Evolutionary conservation across 192 early-diverging fungal genomes (phyloP), one percentile per base, ranked within the genome.

Genomic region (Coemansia sp.): DNA sequence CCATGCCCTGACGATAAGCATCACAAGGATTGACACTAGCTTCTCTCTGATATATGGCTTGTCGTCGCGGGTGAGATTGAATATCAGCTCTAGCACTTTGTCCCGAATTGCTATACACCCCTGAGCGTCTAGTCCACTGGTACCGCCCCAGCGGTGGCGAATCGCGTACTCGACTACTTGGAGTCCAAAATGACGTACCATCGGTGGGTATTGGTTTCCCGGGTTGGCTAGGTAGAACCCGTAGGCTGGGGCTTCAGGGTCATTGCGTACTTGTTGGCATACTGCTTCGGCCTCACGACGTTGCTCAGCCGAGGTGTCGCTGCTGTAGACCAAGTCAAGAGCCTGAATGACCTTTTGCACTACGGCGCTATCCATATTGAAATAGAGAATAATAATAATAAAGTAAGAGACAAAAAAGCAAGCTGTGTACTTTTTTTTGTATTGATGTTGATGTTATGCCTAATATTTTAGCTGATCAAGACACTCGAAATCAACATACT

Each of bases 161-260:
- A 78, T 46, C 31, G 76, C 55, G 53, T 83, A 66, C 52, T 83
- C 80, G 7, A 83, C 18, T n/a, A 78, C 67, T 49, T 78, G 80
- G 0, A 83, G 66, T 18, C 81, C 81, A 75, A 78, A 83, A 62
- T 83, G 76, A 7, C 73, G 72, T 9, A 69, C 70, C 55, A 57
- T 49, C 13, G 76, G 20, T 3, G 63, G 16, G 34, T 69, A 61
- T 61, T 62, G 69, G 53, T 63, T 61, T 20, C 36, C n/a, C 3
- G 12, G 10, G 9, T 43, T 41, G 15, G 73, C 69, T 11, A 83
- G 57, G 27, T 78, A 67, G 22, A 78, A 4, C 3, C 81, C 81
- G 22, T 70, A 71, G 3, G 47, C 29, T 13, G 64, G 16, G 11
- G 67, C 76, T 38, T 57, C 52, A 1, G 36, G 47, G 61, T 69